Base-by-base conservation (phyloP, 768 basidiomycete species). In the Rhodotorula babjevae region DNA sequence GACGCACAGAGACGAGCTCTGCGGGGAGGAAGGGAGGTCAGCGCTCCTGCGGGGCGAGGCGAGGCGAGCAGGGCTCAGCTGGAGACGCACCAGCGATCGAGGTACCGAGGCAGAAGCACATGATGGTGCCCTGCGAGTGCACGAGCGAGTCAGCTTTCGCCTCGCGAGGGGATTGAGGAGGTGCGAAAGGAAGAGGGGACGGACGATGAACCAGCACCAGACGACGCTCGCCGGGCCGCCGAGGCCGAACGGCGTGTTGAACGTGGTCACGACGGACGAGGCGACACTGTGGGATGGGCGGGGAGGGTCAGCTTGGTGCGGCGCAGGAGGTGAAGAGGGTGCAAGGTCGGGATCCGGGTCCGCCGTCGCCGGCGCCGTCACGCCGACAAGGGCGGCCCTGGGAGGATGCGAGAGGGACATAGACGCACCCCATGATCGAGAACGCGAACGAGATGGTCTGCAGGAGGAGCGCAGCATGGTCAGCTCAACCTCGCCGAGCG, bases 151-250 rank as follows among this genome's bases (percentile, higher is more conserved):
- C 53, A 67, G 57, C 47, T 67, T 57, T 5, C 63, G n/a, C 62
- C 33, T 64, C 10, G 42, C 23, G 49, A 42, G 29, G n/a, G n/a
- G n/a, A n/a, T n/a, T n/a, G n/a, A n/a, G n/a, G n/a, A n/a, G n/a
- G n/a, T n/a, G n/a, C n/a, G n/a, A n/a, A n/a, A 69, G 27, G 27
- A 73, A 67, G 44, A 57, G 31, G 62, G 36, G 36, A 68, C 80
- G 72, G 58, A 81, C 81, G 36, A 80, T 63, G 60, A 83, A 79
- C 82, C 82, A 83, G 69, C 80, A 81, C 82, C 82, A 82, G 2
- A 82, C 80, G 19, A 82, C 82, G 2, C 80, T 79, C 14, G 82
- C 81, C 21, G 82, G 81, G 50, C 82, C 82, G 46, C 82, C 82
- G 33, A 78, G 74, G 7, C 80, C 59, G 56, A 83, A 71, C 2